Evolutionary conservation across 371 early-diverging fungal species (phyloP).

Genomic region (Lichtheimia corymbifera): DNA sequence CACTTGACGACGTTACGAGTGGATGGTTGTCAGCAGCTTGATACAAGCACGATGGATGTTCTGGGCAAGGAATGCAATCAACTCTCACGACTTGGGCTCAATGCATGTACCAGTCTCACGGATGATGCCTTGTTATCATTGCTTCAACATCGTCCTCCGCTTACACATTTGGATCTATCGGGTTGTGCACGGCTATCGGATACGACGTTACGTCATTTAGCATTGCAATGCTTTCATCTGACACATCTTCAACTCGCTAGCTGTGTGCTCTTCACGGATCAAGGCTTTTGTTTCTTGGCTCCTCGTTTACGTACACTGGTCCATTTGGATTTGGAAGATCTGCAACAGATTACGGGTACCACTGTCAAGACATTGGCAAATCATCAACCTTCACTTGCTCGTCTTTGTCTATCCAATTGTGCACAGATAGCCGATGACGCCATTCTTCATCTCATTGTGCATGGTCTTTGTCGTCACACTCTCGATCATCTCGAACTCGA

Average conservation of each 20-base stretch:
- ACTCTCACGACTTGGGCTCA: conserved; percentile 48
- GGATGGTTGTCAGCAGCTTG: conserved; percentile 51
- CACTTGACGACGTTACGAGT: conserved; percentile 41
- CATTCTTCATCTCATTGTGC: conserved; percentile 31
- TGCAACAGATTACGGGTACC: conserved; percentile 45
- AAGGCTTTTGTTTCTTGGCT: conserved; percentile 45
- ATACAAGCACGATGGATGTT: conserved; percentile 38
- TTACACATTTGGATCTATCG: conserved; percentile 53
- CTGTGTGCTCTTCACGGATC: conserved; percentile 49
- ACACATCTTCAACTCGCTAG: conserved; percentile 56
- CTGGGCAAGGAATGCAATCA: conserved; percentile 40
- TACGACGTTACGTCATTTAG: conserved; percentile 37
- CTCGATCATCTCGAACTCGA: conserved; percentile 41
- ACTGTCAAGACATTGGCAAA: conserved; percentile 51
- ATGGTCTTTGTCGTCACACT: conserved; percentile 27
- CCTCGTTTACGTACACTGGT: conserved; percentile 40
- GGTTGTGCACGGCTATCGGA: conserved; percentile 50
- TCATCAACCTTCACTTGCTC: conserved; percentile 32
- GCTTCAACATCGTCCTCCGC: conserved; percentile 19
- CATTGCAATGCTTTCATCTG: conserved; percentile 30
- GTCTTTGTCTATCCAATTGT: conserved; percentile 57
- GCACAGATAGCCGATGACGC: conserved; percentile 51
- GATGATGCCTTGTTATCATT: conserved; percentile 43
- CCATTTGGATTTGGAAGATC: conserved; percentile 57
- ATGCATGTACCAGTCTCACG: conserved; percentile 46